Base-by-base conservation (phyloP, 129 eudicot species). In the Centella asiatica region DNA sequence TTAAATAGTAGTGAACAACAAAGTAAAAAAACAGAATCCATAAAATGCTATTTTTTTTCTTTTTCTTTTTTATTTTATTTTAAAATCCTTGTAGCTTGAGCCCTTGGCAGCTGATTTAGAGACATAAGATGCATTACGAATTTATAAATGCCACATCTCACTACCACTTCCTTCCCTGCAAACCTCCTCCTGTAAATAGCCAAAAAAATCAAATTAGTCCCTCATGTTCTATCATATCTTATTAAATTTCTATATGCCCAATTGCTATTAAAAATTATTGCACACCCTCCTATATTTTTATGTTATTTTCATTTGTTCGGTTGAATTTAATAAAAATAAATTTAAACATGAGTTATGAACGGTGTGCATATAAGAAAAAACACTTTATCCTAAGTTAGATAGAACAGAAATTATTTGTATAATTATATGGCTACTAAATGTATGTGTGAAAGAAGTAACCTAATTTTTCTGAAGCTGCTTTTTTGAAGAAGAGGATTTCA, bases 151-250 rank as follows among this genome's bases (percentile, higher is more conserved):
- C 53, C 57, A 23, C 25, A 53, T 20, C 29, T 64, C 34, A 40
- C 52, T 62, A 32, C 59, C 63, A n/a, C 60, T 70, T 76, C 58
- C 74, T 66, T 69, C 77, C 82, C 52, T 69, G 31, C 53, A 69
- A 60, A 27, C 70, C 60, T 47, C 65, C 82, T 80, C 65, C 82
- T 80, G 77, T 59, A 72, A 28, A 10, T n/a, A 44, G 34, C 23
- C 55, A 55, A 4, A 12, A 57, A 31, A 19, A n/a, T 19, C 47
- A 44, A 2, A 17, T 22, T 27, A 28, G 18, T 0, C 59, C n/a
- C 1, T 37, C 28, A 1, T 18, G 49, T 39, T 34, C 27, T 10
- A 7, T 1, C 66, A 61, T 15, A 61, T 44, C 1, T 28, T 13
- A 26, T 4, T 33, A 52, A 20, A n/a, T 4, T 19, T 4, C 10